Evolutionary conservation across 2,329 filamentous ascomycete species (phyloP).

Genomic region (Fusarium udum): DNA sequence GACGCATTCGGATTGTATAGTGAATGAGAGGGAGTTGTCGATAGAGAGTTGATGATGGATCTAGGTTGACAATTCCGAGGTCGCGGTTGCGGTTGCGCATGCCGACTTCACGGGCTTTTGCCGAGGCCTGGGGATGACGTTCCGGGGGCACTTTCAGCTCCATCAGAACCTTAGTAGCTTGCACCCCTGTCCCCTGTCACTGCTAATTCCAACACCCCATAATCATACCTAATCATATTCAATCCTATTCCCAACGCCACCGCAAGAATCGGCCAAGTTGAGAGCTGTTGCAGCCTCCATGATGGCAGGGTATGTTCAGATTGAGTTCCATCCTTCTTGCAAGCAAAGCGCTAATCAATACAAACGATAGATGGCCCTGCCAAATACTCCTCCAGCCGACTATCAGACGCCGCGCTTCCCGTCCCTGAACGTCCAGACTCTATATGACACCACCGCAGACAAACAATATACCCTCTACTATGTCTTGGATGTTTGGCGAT

Average conservation of each 20-base stretch:
- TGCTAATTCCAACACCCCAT: slow-evolving; percentile 28
- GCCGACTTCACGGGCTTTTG: slow-evolving; percentile 41
- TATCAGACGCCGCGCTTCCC: slow-evolving; percentile 81
- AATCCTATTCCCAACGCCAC: slow-evolving; percentile 9
- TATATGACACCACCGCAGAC: slow-evolving; percentile 55
- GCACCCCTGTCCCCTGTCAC: slow-evolving; percentile 24
- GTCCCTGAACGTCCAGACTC: slow-evolving; percentile 78
- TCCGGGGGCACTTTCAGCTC: slow-evolving; percentile 26
- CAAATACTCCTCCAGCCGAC: slow-evolving; percentile 50
- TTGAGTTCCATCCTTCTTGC: neutral
- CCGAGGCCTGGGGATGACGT: slow-evolving; percentile 44
- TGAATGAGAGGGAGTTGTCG: neutral
- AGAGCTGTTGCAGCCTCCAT: slow-evolving; percentile 19
- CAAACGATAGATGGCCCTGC: slow-evolving; percentile 38
- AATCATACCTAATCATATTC: slow-evolving; percentile 14
- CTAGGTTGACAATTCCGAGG: slow-evolving; percentile 20
- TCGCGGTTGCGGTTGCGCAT: slow-evolving; percentile 24
- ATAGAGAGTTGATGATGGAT: slow-evolving; percentile 9
- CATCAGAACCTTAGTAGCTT: neutral
- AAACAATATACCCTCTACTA: slow-evolving; percentile 72
- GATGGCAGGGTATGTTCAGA: slow-evolving; percentile 37
- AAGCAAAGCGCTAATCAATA: slow-evolving; percentile 6
- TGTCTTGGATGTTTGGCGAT: slow-evolving; percentile 82
- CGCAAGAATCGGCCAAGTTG: neutral
- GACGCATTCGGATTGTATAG: slow-evolving; percentile 15